phyloP scores from a whole-genome alignment of 2,329 filamentous ascomycete genomes.

The Blumeria hordei region DNA sequence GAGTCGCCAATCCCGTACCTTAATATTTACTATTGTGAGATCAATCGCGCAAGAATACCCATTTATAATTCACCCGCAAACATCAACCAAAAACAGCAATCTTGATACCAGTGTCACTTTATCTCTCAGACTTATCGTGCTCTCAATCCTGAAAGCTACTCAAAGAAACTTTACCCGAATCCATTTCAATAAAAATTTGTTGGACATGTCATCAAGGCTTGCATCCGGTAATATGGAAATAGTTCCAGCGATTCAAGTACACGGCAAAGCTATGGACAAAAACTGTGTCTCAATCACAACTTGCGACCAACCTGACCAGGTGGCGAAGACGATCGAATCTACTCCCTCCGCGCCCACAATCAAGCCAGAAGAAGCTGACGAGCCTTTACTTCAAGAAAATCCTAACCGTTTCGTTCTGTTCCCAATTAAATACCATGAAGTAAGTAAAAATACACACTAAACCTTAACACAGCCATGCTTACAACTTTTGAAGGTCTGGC shows the following conservation, averaged over 20 bases:
- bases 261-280: background rate
- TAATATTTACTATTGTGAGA: background rate
- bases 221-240: background rate
- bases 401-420: conserved; percentile 91
- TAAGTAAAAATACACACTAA: conserved; percentile 23
- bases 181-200: background rate
- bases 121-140: background rate
- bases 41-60: background rate
- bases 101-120: background rate
- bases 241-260: background rate
- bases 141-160: no score
- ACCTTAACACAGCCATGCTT: background rate
- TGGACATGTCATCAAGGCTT: background rate
- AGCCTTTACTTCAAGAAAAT: conserved; percentile 90
- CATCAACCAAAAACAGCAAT: background rate
- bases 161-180: no score
- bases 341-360: conserved; percentile 24
- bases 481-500: conserved; percentile 58
- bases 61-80: background rate
- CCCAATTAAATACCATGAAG: conserved; percentile 98
- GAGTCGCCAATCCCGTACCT: background rate
- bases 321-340: conserved; percentile 21
- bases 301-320: conserved; percentile 1
- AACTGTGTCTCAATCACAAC: background rate
- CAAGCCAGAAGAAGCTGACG: conserved; percentile 49